Base-by-base conservation (phyloP, 495 filamentous ascomycete species). In the Bryoglossum gracile region DNA sequence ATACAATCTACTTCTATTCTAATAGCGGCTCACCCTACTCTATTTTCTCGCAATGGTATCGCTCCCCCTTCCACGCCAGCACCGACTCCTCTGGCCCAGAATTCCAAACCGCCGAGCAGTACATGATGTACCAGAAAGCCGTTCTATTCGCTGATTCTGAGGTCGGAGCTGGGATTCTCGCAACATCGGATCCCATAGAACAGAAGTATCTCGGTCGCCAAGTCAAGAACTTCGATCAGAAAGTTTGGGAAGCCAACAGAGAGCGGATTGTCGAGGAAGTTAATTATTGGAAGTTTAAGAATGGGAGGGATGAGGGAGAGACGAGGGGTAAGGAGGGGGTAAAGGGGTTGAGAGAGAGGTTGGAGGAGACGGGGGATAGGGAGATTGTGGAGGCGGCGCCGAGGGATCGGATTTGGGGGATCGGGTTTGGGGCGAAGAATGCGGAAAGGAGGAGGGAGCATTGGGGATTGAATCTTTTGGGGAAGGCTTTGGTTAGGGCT, bases 381-480 rank as follows among this genome's bases (percentile, higher is more conserved):
- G 74, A 82, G 63, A 44, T 87, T 8, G 77, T 84, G 2, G 83
- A 84, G 66, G 80, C 80, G 37, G 68, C 68, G 49, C 79, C 82
- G 35, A 68, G 62, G 45, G 81, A 87, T 63, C 56, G 67, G 21
- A 74, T 85, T 46, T 87, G 82, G 83, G 83, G 83, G 5, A 62
- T 87, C 25, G 83, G 83, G 10, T 83, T 78, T 60, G 62, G 53
- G 1, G 69, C 68, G 24, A 64, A 56, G 22, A 67, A 69, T 51
- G 81, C 79, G 0, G 67, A 60, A 43, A 44, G 13, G 8, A 74
- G 66, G 51, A 66, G 76, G 21, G 53, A 58, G 16, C 53, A 63
- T 33, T 87, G 84, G 83, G 83, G 84, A 36, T 46, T 74, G 64
- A 88, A 87, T 65, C 58, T 86, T 50, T 57, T 87, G 52, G 83